A percentile compares a stretch with the other conserved stretches of the same genome.
These are phyloP conservation scores for Eimeria tenella DNA, from an alignment of 169 alveolate species.

Conservation along the genomic window DNA sequence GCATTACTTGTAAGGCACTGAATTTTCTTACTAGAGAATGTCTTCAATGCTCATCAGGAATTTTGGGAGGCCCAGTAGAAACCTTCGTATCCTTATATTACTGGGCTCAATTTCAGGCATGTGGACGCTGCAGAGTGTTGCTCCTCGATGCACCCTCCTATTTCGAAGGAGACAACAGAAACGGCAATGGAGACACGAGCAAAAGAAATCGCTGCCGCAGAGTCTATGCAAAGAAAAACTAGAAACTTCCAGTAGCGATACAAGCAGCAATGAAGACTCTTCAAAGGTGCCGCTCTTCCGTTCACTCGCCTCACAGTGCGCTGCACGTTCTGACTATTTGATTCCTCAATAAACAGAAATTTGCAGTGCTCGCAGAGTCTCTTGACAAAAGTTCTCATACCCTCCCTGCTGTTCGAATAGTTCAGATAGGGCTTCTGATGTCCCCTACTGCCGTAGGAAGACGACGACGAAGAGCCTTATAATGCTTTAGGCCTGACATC, in stretches of 20 bases:
- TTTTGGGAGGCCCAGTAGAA: too few species aligned
- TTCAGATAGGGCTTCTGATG: background rate
- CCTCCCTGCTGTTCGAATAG: background rate
- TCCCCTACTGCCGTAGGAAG: background rate
- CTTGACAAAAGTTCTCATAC: too few species aligned
- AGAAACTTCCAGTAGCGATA: background rate
- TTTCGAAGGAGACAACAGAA: slow-evolving; percentile 15
- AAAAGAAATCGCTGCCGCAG: background rate
- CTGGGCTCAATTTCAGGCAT: background rate
- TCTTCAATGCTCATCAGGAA: too few species aligned
- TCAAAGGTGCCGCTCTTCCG: slow-evolving; percentile 1
- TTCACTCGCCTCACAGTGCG: background rate
- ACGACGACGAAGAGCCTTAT: background rate
- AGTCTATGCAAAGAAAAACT: background rate
- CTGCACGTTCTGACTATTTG: too few species aligned
- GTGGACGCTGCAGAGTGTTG: slow-evolving; percentile 41
- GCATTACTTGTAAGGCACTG: slow-evolving; percentile 36
- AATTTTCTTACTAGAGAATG: background rate
- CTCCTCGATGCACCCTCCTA: slow-evolving; percentile 49
- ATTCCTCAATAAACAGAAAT: too few species aligned
- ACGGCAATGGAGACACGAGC: background rate
- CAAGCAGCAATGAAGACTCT: slow-evolving; percentile 28
- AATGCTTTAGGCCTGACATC: background rate
- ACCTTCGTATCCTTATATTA: too few species aligned
- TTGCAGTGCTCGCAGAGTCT: too few species aligned